Conservation (phyloP, 2,329 filamentous ascomycete genomes). For the Xylaria sp. region DNA sequence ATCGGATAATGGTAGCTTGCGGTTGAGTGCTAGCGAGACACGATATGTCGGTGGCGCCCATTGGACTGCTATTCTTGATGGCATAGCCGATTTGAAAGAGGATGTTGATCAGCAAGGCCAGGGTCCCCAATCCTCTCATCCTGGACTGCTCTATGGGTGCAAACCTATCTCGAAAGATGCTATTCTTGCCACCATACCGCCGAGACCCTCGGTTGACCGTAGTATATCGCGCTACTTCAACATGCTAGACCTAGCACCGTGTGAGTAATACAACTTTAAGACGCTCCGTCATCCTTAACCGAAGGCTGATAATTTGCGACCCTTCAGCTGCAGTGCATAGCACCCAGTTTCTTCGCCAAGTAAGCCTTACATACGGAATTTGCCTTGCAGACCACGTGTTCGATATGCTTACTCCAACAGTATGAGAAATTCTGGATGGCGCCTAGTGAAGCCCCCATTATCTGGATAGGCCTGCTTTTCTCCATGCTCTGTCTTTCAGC, state of each 20-base stretch:
- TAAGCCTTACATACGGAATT: conserved; percentile 5
- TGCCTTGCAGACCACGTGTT: neutral
- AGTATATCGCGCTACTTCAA: conserved; percentile 38
- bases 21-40: conserved; percentile 2
- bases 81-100: conserved; percentile 13
- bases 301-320: conserved; percentile 3
- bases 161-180: conserved; percentile 29
- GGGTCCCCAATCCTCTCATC: neutral
- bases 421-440: conserved; percentile 41
- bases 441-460: conserved; percentile 49
- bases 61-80: conserved; percentile 23
- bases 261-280: conserved; percentile 28
- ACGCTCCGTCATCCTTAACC: no score
- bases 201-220: conserved; percentile 35
- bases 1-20: conserved; percentile 10
- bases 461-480: conserved; percentile 59
- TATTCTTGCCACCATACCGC: conserved; percentile 37
- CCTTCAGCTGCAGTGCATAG: conserved; percentile 46
- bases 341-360: conserved; percentile 54
- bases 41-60: conserved; percentile 10
- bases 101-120: conserved; percentile 2
- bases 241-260: conserved; percentile 34
- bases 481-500: conserved; percentile 60
- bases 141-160: conserved; percentile 4
- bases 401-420: conserved; percentile 58